Conservation (phyloP, 1,284 basidiomycete genomes). For the Heterobasidion parviporum region DNA sequence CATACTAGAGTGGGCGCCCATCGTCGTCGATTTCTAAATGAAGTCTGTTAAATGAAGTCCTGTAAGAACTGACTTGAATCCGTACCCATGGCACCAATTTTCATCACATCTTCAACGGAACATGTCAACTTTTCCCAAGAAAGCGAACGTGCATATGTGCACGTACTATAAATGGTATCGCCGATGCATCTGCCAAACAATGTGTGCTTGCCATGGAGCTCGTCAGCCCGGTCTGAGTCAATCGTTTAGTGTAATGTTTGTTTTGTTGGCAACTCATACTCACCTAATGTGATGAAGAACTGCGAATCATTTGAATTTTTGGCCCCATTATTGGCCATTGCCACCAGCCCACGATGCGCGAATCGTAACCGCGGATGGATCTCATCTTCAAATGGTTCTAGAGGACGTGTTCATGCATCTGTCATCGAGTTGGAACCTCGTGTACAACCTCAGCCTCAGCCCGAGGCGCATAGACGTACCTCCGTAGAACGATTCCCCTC, state of each 20-base stretch:
- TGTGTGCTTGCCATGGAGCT: slow-evolving; percentile 84
- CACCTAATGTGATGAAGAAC: slow-evolving; percentile 88
- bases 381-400: slow-evolving; percentile 88
- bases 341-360: slow-evolving; percentile 82
- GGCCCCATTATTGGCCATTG: slow-evolving; percentile 86
- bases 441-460: not conserved
- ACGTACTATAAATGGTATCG: slow-evolving; percentile 83
- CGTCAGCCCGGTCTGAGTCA: slow-evolving; percentile 71
- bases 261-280: slow-evolving; percentile 6
- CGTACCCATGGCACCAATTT: slow-evolving; percentile 81
- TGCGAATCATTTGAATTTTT: slow-evolving; percentile 84
- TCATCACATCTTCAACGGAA: slow-evolving; percentile 63
- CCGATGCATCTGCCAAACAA: slow-evolving; percentile 77
- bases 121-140: slow-evolving; percentile 3
- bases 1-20: slow-evolving; percentile 82
- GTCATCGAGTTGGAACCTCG: not conserved
- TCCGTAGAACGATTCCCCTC: slow-evolving; percentile 89
- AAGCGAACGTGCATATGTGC: not conserved
- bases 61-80: not conserved
- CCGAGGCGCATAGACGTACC: slow-evolving; percentile 35
- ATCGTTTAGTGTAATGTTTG: no score
- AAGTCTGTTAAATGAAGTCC: not conserved
- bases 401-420: not conserved
- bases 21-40: slow-evolving; percentile 71
- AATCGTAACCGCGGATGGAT: slow-evolving; percentile 87